Evolutionary conservation across 352 stramenopile genomes (phyloP).

Genomic region (Phytopythium helicoides): DNA sequence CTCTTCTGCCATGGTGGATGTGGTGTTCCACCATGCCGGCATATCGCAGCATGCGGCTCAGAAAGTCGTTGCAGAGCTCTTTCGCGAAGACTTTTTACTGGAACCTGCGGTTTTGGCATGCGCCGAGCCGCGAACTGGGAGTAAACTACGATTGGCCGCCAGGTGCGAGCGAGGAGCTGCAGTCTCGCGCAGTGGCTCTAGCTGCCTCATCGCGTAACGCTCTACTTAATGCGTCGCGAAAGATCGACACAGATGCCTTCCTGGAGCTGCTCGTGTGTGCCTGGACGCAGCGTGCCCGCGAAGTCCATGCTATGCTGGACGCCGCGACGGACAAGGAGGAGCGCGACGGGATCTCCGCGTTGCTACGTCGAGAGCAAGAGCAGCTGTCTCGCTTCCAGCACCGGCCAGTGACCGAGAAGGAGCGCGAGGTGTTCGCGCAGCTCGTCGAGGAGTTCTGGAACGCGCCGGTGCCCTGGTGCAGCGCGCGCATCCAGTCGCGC

Average conservation of each 20-base stretch:
- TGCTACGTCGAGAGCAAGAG: conserved; percentile 33
- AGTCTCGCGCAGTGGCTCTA: conserved; percentile 45
- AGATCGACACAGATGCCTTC: conserved; percentile 78
- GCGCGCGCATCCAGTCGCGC: conserved; percentile 26
- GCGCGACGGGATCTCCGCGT: conserved; percentile 11
- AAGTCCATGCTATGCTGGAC: conserved; percentile 49
- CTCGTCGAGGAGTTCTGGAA: conserved; percentile 74
- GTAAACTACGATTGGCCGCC: conserved; percentile 52
- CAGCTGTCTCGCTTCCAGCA: conserved; percentile 44
- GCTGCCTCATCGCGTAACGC: conserved; percentile 47
- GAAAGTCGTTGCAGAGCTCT: conserved; percentile 62
- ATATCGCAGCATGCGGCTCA: conserved; percentile 53
- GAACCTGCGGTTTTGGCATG: conserved; percentile 75
- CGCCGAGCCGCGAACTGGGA: conserved; percentile 53
- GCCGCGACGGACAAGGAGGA: conserved; percentile 59
- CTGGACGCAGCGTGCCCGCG: conserved; percentile 58
- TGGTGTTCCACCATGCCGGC: conserved; percentile 76
- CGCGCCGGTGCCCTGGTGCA: conserved; percentile 50
- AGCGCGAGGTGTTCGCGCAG: conserved; percentile 46
- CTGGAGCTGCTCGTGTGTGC: conserved; percentile 57
- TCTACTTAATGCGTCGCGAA: conserved; percentile 50
- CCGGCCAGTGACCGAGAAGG: conserved; percentile 26
- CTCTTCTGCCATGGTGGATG: conserved; percentile 22
- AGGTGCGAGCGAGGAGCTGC: conserved; percentile 49
- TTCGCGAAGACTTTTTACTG: conserved; percentile 75